Base-by-base conservation (phyloP, 495 filamentous ascomycete species). In the Penicillium macrosclerotiorum region DNA sequence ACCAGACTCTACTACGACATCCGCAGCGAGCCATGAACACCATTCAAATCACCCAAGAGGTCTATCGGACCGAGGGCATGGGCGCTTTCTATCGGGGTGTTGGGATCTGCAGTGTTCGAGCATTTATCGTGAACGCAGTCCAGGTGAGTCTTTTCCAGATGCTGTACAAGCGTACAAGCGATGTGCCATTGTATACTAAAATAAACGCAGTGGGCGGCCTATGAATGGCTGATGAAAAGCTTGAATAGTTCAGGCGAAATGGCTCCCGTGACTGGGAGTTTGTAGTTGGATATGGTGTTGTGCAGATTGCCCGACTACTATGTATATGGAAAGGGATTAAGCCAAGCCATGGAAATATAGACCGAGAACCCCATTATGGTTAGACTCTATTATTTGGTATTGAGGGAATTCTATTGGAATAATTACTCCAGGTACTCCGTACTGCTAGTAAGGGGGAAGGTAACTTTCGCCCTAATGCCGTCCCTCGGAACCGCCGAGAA, bases 41-140 rank as follows among this genome's bases (percentile, higher is more conserved):
- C 0, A 70, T 85, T 36, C 74, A 80, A 20, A 72, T 88, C 14
- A 80, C 84, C 0, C 81, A 59, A 62, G 63, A 80, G 14, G 74
- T 77, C 2, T 95, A 91, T 52, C 65, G 59, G 36, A 65, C 67
- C 16, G 86, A 84, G 34, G 90, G 90, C 5, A 16, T 74, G 11
- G 60, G 65, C 31, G 76, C 81, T 2, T 95, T 96, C 69, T 94
- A 88, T 57, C 72, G 83, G 24, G 90, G 90, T 1, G 64, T 96
- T 32, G 78, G 77, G 0, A 71, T 91, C 37, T 96, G 90, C 63
- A 91, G 85, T 63, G 64, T 81, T 2, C 69, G 90, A 51, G 90
- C 90, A 5, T 96, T 95, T 57, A 67, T 95, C 30, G 90, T 95
- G 40, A 92, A 95, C 70, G 75, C 77, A 20, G 72, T 76, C 24